These are phyloP conservation scores for Paspalum notatum DNA, from an alignment of 176 grass and related monocot genomes.

Conservation along the genomic window DNA sequence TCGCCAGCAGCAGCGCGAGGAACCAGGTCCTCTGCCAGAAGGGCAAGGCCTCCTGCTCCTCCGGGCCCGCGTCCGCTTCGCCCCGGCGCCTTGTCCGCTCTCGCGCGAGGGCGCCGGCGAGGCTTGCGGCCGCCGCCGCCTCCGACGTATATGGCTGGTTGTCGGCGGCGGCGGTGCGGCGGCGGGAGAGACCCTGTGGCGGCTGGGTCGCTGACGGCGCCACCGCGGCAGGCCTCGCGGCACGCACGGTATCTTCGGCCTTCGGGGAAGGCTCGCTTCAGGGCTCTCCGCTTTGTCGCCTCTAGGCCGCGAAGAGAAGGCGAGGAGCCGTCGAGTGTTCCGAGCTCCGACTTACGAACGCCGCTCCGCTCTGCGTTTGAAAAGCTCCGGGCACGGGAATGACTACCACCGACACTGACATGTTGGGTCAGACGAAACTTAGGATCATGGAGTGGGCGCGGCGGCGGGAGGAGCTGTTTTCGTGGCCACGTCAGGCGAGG, in stretches of 20 bases:
- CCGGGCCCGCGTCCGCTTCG: background rate
- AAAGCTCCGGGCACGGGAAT: background rate
- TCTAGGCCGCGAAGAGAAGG: background rate
- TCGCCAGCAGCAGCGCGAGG: conserved; percentile 62
- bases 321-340: conserved; percentile 3
- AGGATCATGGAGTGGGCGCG: no score
- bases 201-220: conserved; percentile 39
- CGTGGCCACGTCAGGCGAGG: conserved; percentile 33
- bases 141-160: background rate
- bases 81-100: conserved; percentile 38
- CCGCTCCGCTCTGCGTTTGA: no score
- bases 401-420: background rate
- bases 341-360: background rate
- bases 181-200: conserved; percentile 59
- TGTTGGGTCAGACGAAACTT: background rate
- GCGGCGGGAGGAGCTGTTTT: background rate
- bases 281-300: background rate
- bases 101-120: conserved; percentile 40
- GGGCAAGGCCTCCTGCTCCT: conserved; percentile 17
- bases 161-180: conserved; percentile 32
- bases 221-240: conserved; percentile 52
- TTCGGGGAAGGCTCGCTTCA: conserved; percentile 18
- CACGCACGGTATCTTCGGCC: background rate
- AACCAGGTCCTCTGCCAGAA: conserved; percentile 95
- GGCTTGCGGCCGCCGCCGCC: conserved; percentile 26